Percentiles rank a stretch among this genome's conserved stretches.
phyloP scores from a whole-genome alignment of 73 alveolate species.

The Paramecium biaurelia region DNA sequence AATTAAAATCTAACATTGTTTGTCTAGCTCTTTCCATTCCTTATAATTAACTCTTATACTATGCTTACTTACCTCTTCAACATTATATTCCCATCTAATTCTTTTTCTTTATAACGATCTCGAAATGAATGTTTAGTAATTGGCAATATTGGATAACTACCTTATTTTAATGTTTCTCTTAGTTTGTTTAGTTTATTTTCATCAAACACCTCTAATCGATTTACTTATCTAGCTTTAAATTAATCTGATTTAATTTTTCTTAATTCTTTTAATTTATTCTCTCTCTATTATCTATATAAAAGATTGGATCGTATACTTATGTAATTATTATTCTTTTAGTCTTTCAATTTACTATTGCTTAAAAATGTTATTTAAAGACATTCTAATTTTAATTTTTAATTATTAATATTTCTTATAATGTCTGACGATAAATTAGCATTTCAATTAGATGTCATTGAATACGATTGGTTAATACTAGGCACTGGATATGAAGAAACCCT shows the following conservation, averaged over 20 bases:
- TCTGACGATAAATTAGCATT: neutral
- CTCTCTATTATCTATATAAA: neutral
- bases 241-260: neutral
- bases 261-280: neutral
- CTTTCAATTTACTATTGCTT: neutral
- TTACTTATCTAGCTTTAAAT: neutral
- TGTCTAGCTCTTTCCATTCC: neutral
- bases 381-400: neutral
- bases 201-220: neutral
- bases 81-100: neutral
- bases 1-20: neutral
- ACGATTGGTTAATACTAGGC: neutral
- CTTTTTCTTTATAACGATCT: neutral
- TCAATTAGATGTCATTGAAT: neutral
- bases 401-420: neutral
- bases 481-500: conserved; percentile 34
- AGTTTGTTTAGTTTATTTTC: neutral
- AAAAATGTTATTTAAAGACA: neutral
- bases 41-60: neutral
- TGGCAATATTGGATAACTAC: conserved; percentile 1
- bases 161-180: neutral
- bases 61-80: neutral
- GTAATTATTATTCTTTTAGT: neutral
- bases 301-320: neutral
- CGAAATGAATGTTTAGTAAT: neutral